A percentile compares a stretch with the other conserved stretches of the same genome.
Conservation (phyloP, 805 yeast species). For the Hanseniaspora vineae region DNA sequence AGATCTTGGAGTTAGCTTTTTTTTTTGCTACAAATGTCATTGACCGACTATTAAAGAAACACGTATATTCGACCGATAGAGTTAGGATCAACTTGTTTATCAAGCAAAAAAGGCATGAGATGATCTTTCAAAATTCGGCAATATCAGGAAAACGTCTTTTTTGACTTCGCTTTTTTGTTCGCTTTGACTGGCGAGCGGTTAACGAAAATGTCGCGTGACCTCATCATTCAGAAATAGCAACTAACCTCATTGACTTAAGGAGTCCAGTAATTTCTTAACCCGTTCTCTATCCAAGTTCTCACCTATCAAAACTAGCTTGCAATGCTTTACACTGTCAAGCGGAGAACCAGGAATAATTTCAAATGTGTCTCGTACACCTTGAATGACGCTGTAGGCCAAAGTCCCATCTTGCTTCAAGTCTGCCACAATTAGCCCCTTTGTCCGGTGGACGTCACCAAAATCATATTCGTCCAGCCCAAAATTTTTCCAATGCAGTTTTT, state of each 20-base stretch:
- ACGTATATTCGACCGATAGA: too few relatives aligned
- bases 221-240: too few relatives aligned
- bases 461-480: conserved; percentile 35
- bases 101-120: too few relatives aligned
- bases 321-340: conserved; percentile 24
- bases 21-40: too few relatives aligned
- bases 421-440: conserved; percentile 61
- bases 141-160: too few relatives aligned
- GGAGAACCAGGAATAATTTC: conserved; percentile 41
- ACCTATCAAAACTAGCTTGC: conserved; percentile 68
- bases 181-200: too few relatives aligned
- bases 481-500: conserved; percentile 54
- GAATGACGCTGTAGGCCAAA: conserved; percentile 45
- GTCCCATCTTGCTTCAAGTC: conserved; percentile 8
- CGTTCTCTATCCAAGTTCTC: conserved; percentile 35
- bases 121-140: too few relatives aligned
- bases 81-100: too few relatives aligned
- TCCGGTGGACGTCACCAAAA: conserved; percentile 59
- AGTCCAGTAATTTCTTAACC: conserved; percentile 15
- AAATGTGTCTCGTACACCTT: conserved; percentile 88
- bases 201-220: too few relatives aligned
- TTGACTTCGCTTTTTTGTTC: not conserved
- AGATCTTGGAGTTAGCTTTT: too few relatives aligned
- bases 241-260: not conserved
- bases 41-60: too few relatives aligned